Base-by-base conservation (phyloP, 352 stramenopile species). In the Thalassiosira gravida region DNA sequence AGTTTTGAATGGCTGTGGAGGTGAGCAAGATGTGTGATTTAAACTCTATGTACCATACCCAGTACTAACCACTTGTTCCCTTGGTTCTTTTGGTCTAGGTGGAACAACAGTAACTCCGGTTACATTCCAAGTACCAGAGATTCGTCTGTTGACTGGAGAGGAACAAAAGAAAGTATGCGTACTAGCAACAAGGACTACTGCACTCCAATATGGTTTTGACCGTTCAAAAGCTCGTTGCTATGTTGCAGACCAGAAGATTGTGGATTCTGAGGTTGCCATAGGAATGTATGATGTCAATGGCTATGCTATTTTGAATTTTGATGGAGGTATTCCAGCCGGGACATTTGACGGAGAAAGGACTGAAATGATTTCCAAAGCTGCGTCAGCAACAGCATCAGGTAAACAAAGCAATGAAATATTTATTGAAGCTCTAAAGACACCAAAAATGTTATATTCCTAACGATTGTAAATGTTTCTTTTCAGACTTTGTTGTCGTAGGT, bases 1-100 rank as follows among this genome's bases (percentile, higher is more conserved):
- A 42, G 24, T 46, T n/a, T 44, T 85, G 18, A 71, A 58, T 6
- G 68, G 76, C 30, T 85, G 76, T 58, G 76, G 76, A 68, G 76
- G 63, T 39, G 46, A 69, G 61, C 44, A 20, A 49, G 2, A 49
- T 49, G 32, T n/a, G n/a, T n/a, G n/a, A n/a, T n/a, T n/a, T n/a
- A n/a, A n/a, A n/a, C n/a, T n/a, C n/a, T n/a, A n/a, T n/a, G n/a
- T n/a, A n/a, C n/a, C n/a, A n/a, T n/a, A n/a, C n/a, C n/a, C n/a
- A n/a, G n/a, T n/a, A n/a, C n/a, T n/a, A n/a, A n/a, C n/a, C n/a
- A n/a, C n/a, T n/a, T n/a, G n/a, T n/a, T n/a, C n/a, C n/a, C n/a
- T n/a, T n/a, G n/a, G n/a, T n/a, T n/a, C n/a, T n/a, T n/a, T n/a
- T n/a, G n/a, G n/a, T 55, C 22, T n/a, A 55, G 47, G 47, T 42